phyloP scores from a whole-genome alignment of 2,329 filamentous ascomycete genomes.

The Coleophoma eucalyptorum region DNA sequence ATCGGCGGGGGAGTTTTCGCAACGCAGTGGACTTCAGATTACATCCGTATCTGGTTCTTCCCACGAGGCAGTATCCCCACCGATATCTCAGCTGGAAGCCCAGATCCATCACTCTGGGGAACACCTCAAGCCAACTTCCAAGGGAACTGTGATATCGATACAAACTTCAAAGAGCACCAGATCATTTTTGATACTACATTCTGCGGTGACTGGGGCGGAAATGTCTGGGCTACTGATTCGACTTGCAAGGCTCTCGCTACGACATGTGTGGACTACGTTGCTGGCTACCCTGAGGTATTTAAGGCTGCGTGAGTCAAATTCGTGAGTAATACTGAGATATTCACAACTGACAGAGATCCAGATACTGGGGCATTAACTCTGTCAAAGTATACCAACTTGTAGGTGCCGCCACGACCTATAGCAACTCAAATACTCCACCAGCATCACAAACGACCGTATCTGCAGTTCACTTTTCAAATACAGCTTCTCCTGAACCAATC shows the following conservation, averaged over 20 bases:
- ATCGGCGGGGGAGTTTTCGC: conserved; percentile 39
- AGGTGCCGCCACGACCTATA: not conserved
- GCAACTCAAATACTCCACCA: not conserved
- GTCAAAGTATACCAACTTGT: not conserved
- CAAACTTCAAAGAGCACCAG: conserved; percentile 65
- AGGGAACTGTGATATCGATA: conserved; percentile 63
- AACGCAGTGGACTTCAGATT: conserved; percentile 48
- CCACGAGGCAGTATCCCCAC: conserved; percentile 45
- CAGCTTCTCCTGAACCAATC: not conserved
- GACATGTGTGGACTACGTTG: conserved; percentile 70
- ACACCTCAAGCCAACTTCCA: conserved; percentile 57
- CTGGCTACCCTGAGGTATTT: conserved; percentile 65
- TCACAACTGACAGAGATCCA: not conserved
- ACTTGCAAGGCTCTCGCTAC: conserved; percentile 50
- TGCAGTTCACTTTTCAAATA: not conserved
- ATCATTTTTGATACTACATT: conserved; percentile 80
- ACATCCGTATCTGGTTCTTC: conserved; percentile 46
- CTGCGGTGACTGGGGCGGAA: conserved; percentile 81
- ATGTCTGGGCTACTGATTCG: conserved; percentile 28
- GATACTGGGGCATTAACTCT: not conserved
- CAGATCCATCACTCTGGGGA: conserved; percentile 65
- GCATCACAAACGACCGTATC: not conserved
- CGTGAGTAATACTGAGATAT: not conserved
- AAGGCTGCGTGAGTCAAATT: conserved; percentile 50
- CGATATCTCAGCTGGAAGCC: conserved; percentile 52